Conservation (phyloP, 495 filamentous ascomycete species). For the Tricharina praecox region DNA sequence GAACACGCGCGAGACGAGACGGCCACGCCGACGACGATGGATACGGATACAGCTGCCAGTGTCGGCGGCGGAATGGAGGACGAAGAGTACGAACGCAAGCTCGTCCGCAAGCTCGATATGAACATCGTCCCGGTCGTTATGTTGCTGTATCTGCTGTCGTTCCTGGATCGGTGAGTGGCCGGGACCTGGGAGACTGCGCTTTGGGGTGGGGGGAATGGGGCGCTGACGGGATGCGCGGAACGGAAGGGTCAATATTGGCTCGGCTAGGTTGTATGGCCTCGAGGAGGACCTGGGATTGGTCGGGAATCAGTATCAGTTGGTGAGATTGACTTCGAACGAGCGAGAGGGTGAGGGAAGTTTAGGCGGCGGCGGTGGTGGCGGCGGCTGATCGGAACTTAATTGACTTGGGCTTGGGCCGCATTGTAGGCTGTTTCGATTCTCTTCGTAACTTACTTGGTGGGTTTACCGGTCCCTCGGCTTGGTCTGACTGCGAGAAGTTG, state of each 20-base stretch:
- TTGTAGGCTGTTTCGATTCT: slow-evolving; percentile 45
- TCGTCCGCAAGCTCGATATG: slow-evolving; percentile 33
- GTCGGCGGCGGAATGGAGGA: too few species aligned
- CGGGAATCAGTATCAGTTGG: slow-evolving; percentile 48
- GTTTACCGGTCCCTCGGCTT: slow-evolving; percentile 19
- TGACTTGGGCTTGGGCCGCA: too few species aligned
- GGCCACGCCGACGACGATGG: too few species aligned
- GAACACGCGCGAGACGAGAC: too few species aligned
- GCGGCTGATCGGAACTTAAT: too few species aligned
- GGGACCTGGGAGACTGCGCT: neutral
- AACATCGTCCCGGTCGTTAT: slow-evolving; percentile 46
- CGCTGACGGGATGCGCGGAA: too few species aligned
- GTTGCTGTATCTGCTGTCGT: slow-evolving; percentile 45
- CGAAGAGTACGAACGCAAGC: slow-evolving; percentile 14
- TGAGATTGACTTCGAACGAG: neutral
- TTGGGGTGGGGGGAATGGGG: too few species aligned
- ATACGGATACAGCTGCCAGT: too few species aligned
- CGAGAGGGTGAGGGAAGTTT: too few species aligned
- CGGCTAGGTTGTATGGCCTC: slow-evolving; percentile 50
- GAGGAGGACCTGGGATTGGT: slow-evolving; percentile 47
- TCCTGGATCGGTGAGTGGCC: slow-evolving; percentile 39
- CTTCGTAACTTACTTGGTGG: slow-evolving; percentile 50
- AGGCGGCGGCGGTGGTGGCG: too few species aligned
- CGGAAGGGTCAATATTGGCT: slow-evolving; percentile 55
- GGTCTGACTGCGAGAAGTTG: neutral